A percentile compares a stretch with the other conserved stretches of the same genome.
Evolutionary conservation across 345 rosid species (phyloP).

Genomic region (Salix viminalis): DNA sequence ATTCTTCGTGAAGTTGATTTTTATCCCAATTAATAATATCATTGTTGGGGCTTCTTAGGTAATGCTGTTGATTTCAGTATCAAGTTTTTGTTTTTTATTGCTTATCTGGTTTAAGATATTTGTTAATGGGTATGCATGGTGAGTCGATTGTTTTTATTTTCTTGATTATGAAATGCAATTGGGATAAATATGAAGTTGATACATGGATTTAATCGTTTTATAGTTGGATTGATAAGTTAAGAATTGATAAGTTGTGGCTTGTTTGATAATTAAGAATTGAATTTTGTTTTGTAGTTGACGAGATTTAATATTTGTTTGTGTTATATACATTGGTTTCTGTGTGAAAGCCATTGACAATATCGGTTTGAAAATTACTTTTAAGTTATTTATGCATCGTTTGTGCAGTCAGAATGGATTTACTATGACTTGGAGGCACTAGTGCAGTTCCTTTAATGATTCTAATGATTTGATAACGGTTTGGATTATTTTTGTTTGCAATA

Average conservation of each 20-base stretch:
- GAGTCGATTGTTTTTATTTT: neutral
- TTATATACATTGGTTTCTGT: no score
- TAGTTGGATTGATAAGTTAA: neutral
- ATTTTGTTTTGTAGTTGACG: neutral
- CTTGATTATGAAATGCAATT: neutral
- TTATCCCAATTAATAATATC: slow-evolving; percentile 87
- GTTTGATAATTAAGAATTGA: neutral
- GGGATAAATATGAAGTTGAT: neutral
- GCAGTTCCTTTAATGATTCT: neutral
- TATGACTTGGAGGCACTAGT: neutral
- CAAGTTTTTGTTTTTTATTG: neutral
- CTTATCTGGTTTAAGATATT: neutral
- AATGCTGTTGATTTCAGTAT: neutral
- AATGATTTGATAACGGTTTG: neutral
- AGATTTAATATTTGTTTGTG: neutral
- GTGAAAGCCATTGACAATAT: no score
- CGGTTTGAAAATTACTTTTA: neutral
- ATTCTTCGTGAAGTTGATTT: slow-evolving; percentile 72
- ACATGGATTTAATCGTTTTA: neutral
- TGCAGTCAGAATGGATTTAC: neutral
- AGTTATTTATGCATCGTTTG: neutral
- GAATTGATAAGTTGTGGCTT: neutral
- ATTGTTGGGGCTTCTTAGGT: slow-evolving; percentile 68
- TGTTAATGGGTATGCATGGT: neutral
- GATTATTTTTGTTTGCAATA: neutral